Percentiles rank a stretch among this genome's conserved stretches.
phyloP scores from a whole-genome alignment of 2,329 filamentous ascomycete species.

The Hysterium pulicare region DNA sequence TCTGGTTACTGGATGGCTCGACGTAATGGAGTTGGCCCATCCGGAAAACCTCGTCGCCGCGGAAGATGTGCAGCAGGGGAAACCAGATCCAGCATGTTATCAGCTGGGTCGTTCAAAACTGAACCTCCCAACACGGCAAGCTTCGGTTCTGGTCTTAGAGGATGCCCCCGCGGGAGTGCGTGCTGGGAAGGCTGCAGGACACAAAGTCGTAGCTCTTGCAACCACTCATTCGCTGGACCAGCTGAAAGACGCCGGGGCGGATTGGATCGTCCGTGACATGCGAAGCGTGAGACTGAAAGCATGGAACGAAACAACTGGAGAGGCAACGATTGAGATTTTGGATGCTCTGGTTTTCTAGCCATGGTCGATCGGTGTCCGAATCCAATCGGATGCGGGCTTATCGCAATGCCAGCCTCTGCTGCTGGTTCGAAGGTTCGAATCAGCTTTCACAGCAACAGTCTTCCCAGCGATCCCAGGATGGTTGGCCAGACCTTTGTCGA shows the following conservation, averaged over 20 bases:
- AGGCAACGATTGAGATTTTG: constrained; percentile 64
- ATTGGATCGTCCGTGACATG: constrained; percentile 83
- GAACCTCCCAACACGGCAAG: constrained; percentile 29
- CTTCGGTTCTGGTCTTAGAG: constrained; percentile 71
- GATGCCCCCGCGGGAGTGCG: constrained; percentile 83
- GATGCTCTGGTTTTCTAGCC: constrained; percentile 50
- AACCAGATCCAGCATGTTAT: constrained; percentile 52
- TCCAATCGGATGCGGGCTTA: background rate
- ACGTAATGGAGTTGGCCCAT: constrained; percentile 47
- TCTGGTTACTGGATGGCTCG: constrained; percentile 50
- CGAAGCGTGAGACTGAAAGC: constrained; percentile 64
- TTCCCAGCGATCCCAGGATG: background rate
- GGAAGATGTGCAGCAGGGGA: constrained; percentile 48
- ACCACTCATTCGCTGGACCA: constrained; percentile 77
- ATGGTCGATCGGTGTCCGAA: background rate
- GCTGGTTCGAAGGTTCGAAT: no score
- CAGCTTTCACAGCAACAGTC: background rate
- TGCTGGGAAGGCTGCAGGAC: constrained; percentile 82
- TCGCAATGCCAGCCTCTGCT: no score
- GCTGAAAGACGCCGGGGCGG: constrained; percentile 71
- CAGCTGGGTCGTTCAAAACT: constrained; percentile 42
- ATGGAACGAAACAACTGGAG: constrained; percentile 53
- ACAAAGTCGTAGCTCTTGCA: constrained; percentile 76
- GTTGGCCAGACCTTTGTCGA: background rate
- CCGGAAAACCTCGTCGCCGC: constrained; percentile 48